Evolutionary conservation across 1,284 basidiomycete genomes (phyloP).

Genomic region (Coniophora puteana): DNA sequence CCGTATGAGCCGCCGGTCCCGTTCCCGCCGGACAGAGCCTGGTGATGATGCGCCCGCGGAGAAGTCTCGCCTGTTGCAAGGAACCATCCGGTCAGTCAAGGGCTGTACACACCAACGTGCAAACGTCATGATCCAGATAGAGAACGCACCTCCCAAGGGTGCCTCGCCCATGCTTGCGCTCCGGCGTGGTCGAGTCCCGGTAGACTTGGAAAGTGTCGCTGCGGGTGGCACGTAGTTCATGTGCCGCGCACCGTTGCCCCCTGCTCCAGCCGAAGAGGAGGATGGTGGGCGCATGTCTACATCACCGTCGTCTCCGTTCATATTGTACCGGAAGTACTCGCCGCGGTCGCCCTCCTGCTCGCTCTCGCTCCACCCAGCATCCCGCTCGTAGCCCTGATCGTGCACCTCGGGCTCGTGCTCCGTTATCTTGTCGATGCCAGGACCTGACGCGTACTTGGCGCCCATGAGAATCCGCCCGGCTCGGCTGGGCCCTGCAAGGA

Average conservation of each 20-base stretch:
- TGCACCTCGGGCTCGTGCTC: slow-evolving; percentile 31
- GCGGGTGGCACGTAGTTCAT: slow-evolving; percentile 22
- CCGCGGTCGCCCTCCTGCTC: slow-evolving; percentile 24
- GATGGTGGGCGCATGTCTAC: slow-evolving; percentile 29
- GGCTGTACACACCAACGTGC: too few species aligned
- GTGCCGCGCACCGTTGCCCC: too few species aligned
- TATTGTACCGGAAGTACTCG: too few species aligned
- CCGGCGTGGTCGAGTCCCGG: slow-evolving; percentile 48
- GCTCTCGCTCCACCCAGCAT: too few species aligned
- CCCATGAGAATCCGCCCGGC: slow-evolving; percentile 32
- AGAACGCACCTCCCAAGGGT: slow-evolving; percentile 35
- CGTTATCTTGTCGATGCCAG: slow-evolving; percentile 30
- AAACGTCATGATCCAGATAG: slow-evolving; percentile 5
- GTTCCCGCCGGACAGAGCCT: slow-evolving; percentile 28
- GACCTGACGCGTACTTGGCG: slow-evolving; percentile 24
- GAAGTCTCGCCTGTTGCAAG: slow-evolving; percentile 24
- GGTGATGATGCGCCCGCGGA: slow-evolving; percentile 32
- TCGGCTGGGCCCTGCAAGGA: slow-evolving; percentile 32
- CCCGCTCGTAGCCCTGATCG: too few species aligned
- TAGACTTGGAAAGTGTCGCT: slow-evolving; percentile 16
- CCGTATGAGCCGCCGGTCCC: too few species aligned
- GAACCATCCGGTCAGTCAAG: slow-evolving; percentile 7
- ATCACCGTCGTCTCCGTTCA: slow-evolving; percentile 28
- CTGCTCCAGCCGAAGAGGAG: too few species aligned
- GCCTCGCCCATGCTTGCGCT: slow-evolving; percentile 70